Conservation (phyloP, 768 basidiomycete species). For the Cyathus striatus region DNA sequence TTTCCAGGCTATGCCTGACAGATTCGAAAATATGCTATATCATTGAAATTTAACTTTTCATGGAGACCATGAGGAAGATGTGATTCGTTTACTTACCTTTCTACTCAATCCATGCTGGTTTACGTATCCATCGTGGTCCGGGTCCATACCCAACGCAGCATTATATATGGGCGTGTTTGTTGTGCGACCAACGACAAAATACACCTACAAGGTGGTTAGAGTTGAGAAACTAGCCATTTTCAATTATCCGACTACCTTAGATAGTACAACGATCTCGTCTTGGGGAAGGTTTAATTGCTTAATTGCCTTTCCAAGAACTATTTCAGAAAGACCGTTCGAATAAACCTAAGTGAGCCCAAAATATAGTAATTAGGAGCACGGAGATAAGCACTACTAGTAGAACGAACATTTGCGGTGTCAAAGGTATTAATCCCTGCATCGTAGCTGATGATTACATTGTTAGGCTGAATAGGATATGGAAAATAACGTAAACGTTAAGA, state of each 20-base stretch:
- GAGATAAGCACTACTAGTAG: background rate
- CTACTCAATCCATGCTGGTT: conserved; percentile 44
- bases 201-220: conserved; percentile 35
- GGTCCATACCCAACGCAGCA: conserved; percentile 4
- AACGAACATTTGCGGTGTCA: conserved; percentile 47
- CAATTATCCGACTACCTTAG: no score
- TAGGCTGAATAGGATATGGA: no score
- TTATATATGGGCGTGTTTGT: no score
- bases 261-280: conserved; percentile 72
- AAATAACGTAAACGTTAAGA: no score
- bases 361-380: background rate
- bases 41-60: background rate
- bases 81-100: conserved; percentile 14
- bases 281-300: conserved; percentile 60
- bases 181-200: conserved; percentile 21
- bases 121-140: conserved; percentile 40
- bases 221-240: no score
- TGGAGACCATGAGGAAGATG: background rate
- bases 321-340: conserved; percentile 61
- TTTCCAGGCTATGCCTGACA: conserved; percentile 53
- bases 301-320: conserved; percentile 69
- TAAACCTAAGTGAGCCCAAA: conserved; percentile 37
- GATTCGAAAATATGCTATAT: conserved; percentile 68
- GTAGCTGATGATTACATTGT: conserved; percentile 38
- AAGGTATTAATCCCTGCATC: conserved; percentile 64